These are phyloP conservation scores for Graphiopsis chlorocephala DNA, from an alignment of 2,329 filamentous ascomycete genomes.

Conservation along the genomic window DNA sequence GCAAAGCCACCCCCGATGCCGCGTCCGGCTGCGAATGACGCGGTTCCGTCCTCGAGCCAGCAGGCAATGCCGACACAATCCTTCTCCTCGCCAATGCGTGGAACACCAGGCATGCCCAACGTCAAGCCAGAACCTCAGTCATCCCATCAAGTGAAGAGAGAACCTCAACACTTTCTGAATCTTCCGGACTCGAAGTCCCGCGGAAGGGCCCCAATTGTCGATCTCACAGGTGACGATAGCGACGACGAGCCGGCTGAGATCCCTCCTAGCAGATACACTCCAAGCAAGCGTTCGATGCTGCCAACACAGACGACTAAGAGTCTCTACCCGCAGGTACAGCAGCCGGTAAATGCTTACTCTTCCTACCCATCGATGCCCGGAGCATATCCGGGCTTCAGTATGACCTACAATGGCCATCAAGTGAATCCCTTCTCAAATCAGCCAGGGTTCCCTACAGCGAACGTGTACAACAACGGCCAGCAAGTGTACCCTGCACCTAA, in stretches of 20 bases:
- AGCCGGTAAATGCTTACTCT: background rate
- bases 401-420: conserved; percentile 4
- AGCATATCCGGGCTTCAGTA: conserved; percentile 19
- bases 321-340: background rate
- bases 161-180: background rate
- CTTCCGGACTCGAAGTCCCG: background rate
- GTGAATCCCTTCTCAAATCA: background rate
- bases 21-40: conserved; percentile 6
- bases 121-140: background rate
- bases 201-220: conserved; percentile 24
- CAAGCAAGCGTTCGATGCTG: conserved; percentile 16
- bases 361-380: conserved; percentile 25
- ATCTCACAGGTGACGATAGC: conserved; percentile 33
- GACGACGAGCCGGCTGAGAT: conserved; percentile 32
- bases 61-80: background rate
- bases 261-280: conserved; percentile 23
- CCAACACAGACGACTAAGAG: conserved; percentile 6
- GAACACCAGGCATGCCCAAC: background rate
- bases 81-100: background rate
- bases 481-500: background rate
- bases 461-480: background rate
- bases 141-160: background rate
- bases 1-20: conserved; percentile 21
- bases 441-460: background rate
- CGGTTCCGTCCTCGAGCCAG: background rate